phyloP scores from a whole-genome alignment of 192 early-diverging fungal species.

The Umbelopsis isabellina region DNA sequence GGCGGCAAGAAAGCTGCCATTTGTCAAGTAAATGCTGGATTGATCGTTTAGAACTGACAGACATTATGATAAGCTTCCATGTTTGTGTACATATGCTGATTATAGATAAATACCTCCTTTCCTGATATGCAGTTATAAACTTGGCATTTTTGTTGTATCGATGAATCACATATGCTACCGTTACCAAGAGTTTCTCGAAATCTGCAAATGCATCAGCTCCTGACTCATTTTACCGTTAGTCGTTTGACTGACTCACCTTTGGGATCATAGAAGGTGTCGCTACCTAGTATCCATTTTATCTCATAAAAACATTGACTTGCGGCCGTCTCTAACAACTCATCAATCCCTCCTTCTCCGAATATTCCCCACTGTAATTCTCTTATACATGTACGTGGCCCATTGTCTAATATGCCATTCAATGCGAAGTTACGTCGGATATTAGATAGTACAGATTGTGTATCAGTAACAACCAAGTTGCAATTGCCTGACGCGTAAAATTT shows the following conservation, averaged over 20 bases:
- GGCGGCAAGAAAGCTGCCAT: slow-evolving; percentile 52
- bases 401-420: slow-evolving; percentile 37
- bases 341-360: slow-evolving; percentile 41
- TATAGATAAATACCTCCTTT: slow-evolving; percentile 43
- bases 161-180: slow-evolving; percentile 62
- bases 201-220: slow-evolving; percentile 32
- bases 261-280: slow-evolving; percentile 63
- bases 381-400: slow-evolving; percentile 37
- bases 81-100: background rate
- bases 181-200: slow-evolving; percentile 70
- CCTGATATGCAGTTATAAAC: slow-evolving; percentile 77
- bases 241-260: slow-evolving; percentile 37
- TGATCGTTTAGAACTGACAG: slow-evolving; percentile 56
- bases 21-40: slow-evolving; percentile 66
- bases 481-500: slow-evolving; percentile 22
- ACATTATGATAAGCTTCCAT: background rate
- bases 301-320: slow-evolving; percentile 11
- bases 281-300: slow-evolving; percentile 57
- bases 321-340: slow-evolving; percentile 41
- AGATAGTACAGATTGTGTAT: slow-evolving; percentile 42
- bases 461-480: slow-evolving; percentile 42
- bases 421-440: slow-evolving; percentile 38
- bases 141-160: slow-evolving; percentile 51
- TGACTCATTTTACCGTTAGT: background rate
- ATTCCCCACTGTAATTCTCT: slow-evolving; percentile 53